A percentile compares a stretch with the other conserved stretches of the same genome.
These are phyloP conservation scores for Cryphonectria radicalis DNA, from an alignment of 2,329 filamentous ascomycete species.

Conservation along the genomic window DNA sequence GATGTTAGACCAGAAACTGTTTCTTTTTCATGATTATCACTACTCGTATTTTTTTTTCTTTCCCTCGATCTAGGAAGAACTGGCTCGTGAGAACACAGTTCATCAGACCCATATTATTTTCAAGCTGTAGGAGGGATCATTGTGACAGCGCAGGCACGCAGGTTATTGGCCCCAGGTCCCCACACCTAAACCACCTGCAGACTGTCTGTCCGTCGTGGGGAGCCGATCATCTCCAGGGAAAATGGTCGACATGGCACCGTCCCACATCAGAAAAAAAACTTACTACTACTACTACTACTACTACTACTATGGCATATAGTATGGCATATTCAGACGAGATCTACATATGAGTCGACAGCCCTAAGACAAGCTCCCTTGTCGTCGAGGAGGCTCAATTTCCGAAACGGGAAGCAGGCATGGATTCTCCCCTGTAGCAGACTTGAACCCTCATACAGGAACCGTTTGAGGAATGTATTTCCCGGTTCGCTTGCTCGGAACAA, in stretches of 20 bases:
- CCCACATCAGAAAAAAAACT: too few species aligned
- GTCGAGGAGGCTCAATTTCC: slow-evolving; percentile 23
- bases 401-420: slow-evolving; percentile 14
- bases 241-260: too few species aligned
- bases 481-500: slow-evolving; percentile 6
- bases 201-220: too few species aligned
- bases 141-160: too few species aligned
- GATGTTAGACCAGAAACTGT: background rate
- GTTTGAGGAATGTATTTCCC: slow-evolving; percentile 20
- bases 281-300: too few species aligned
- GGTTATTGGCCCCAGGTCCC: background rate
- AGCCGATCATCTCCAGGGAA: background rate
- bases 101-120: background rate
- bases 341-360: background rate
- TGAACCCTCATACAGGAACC: slow-evolving; percentile 22
- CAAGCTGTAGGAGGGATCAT: background rate
- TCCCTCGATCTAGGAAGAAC: too few species aligned
- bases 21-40: too few species aligned
- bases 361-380: background rate
- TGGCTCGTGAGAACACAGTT: too few species aligned
- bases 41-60: too few species aligned
- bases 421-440: slow-evolving; percentile 17
- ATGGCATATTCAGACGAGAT: background rate
- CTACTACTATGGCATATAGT: too few species aligned
- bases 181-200: too few species aligned